These are phyloP conservation scores for Talaromyces pinophilus DNA, from an alignment of 2,329 filamentous ascomycete species.

Conservation along the genomic window DNA sequence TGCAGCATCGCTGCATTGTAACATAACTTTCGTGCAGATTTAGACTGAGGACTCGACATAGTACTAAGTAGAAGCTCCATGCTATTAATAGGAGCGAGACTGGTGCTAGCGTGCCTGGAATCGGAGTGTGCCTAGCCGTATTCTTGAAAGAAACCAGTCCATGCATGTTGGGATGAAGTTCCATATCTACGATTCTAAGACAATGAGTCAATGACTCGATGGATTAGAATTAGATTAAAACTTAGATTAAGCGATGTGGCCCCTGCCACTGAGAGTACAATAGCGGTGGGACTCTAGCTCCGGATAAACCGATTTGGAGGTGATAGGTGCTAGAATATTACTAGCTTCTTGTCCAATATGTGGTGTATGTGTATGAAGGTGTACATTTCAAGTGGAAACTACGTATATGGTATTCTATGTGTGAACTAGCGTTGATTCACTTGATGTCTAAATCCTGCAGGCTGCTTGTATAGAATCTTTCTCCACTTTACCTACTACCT, in stretches of 20 bases:
- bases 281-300: not conserved
- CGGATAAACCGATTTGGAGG: not conserved
- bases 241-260: not conserved
- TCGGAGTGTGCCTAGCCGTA: not conserved
- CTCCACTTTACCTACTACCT: not conserved
- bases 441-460: not conserved
- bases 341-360: not conserved
- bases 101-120: not conserved
- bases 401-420: not conserved
- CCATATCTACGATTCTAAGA: not conserved
- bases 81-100: not conserved
- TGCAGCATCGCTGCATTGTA: not conserved
- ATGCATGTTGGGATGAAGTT: not conserved
- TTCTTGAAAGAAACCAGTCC: not conserved
- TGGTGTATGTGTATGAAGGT: not conserved
- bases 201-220: not conserved
- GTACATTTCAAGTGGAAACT: not conserved
- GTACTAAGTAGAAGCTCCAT: not conserved
- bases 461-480: not conserved
- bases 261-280: not conserved
- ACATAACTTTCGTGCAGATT: not conserved
- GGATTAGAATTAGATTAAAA: not conserved
- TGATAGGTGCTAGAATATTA: conserved; percentile 1
- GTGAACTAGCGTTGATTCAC: not conserved
- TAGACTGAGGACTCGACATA: not conserved